A percentile compares a stretch with the other conserved stretches of the same genome.
phyloP scores from a whole-genome alignment of 352 stramenopile species.

The Pythium coloratum region DNA sequence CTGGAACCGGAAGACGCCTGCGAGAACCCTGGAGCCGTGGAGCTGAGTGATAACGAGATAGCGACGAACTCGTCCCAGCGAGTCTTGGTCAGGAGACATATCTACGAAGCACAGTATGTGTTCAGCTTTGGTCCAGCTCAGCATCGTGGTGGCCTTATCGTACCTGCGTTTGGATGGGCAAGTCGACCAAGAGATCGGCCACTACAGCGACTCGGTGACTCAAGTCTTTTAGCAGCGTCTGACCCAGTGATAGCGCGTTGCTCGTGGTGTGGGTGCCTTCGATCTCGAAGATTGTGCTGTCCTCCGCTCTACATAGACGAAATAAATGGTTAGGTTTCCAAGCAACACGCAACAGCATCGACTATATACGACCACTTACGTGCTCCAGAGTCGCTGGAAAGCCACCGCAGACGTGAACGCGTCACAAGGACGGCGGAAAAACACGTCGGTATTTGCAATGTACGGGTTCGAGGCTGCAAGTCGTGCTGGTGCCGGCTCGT shows the following conservation, averaged over 20 bases:
- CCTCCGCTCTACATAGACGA: constrained; percentile 21
- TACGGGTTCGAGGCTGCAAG: constrained; percentile 25
- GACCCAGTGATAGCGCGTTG: constrained; percentile 36
- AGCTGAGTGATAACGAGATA: constrained; percentile 45
- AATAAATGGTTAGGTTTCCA: not conserved
- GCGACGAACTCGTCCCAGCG: constrained; percentile 56
- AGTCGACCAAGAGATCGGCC: constrained; percentile 53
- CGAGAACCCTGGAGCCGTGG: not conserved
- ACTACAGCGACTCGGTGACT: constrained; percentile 37
- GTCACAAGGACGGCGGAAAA: constrained; percentile 23
- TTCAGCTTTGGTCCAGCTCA: not conserved
- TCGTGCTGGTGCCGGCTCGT: constrained; percentile 30
- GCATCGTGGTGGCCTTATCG: constrained; percentile 2
- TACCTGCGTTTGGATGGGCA: constrained; percentile 63
- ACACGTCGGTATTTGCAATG: constrained; percentile 18
- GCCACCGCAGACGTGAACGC: not conserved
- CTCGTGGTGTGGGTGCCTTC: constrained; percentile 6
- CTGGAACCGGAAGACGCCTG: not conserved
- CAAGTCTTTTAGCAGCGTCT: constrained; percentile 34
- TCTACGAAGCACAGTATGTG: constrained; percentile 25
- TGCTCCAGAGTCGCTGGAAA: constrained; percentile 25
- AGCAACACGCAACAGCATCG: not conserved
- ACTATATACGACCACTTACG: not conserved
- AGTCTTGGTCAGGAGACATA: constrained; percentile 63
- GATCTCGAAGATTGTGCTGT: constrained; percentile 22